Base-by-base conservation (phyloP, 2,329 filamentous ascomycete species). In the Microcyclosporella mali region DNA sequence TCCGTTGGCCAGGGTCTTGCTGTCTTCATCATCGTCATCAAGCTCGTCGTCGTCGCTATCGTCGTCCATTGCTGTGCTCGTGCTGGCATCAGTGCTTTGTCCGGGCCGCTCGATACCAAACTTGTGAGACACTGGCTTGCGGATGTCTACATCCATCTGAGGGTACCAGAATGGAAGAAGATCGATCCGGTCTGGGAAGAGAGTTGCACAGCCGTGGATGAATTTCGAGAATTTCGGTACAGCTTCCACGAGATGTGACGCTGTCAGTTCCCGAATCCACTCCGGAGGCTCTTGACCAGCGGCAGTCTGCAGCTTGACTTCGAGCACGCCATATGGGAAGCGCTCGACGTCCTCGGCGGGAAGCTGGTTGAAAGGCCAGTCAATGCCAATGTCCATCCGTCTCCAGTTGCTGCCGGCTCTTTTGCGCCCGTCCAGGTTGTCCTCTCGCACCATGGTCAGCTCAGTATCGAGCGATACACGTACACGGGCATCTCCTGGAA, bases 201-300 rank as follows among this genome's bases (percentile, higher is more conserved):
- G 70, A 9, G 80, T 85, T 8, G 90, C 90, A 1, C 84, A 88
- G 46, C 92, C 92, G 65, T 98, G 92, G 45, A 98, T 97, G 65
- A 97, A 98, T 69, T 98, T 98, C 60, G 88, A 95, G 68, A 97
- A 98, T 63, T 98, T 98, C 49, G 92, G 92, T 2, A 98, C 89
- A n/a, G 92, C 89, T 69, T 98, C 92, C 2, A 98, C 92, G 12
- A 98, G 75, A 69, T 98, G 92, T 50, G 88, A 95, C 10, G 87
- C 78, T 33, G 88, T 94, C 39, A 98, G 76, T 61, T 97, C 88
- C 16, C 88, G 83, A 56, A 98, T 90, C 92, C 92, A 98, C 61
- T 94, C 85, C 0, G 92, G 92, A 11, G 92, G 88, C 61, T 95
- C 88, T 65, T 95, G 89, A 30, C 92, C 92, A 43, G 85, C 81